Base-by-base conservation (phyloP, 495 filamentous ascomycete genomes). In the Cercophora samala region DNA sequence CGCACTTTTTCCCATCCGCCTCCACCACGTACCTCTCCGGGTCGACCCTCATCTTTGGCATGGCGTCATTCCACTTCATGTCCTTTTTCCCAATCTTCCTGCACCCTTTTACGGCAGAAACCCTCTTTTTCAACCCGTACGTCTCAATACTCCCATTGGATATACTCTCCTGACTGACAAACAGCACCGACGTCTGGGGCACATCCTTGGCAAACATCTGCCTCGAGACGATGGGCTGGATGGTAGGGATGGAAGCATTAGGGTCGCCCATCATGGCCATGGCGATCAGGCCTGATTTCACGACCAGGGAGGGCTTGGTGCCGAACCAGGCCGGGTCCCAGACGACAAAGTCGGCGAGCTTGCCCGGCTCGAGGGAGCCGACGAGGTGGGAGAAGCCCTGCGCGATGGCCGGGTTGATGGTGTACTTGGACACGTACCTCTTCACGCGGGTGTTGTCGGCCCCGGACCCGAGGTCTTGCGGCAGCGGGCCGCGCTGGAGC, bases 371-470 rank as follows among this genome's bases (percentile, higher is more conserved):
- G 42, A 99, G 79, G 66, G 89, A 92, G 2, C 95, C 95, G 70
- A 98, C 88, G 1, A 97, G 64, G 75, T 98, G 96, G 3, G 83
- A 80, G 92, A 99, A 96, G 22, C 95, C 95, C 78, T 98, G 96
- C 1, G 95, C 87, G 62, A 98, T 84, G 5, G 93, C 93, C 15
- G 95, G 96, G 80, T 99, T 99, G 82, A 98, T 89, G 18, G 95
- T 99, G 76, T 98, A 97, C 79, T 99, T 99, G 81, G 89, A 91
- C 42, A 99, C 85, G 76, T 99, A 99, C 11, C 95, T 78, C 82
- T 93, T 97, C 1, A 96, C 96, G 22, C 95, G 83, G 81, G 91
- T 93, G 76, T 99, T 99, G 72, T 99, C 95, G 0, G 91, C 93
- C 11, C 84, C 90, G 0, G 91, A n/a, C n/a, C n/a, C 91, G 51